phyloP scores from a whole-genome alignment of 2,329 filamentous ascomycete genomes.

The Talaromyces sp. region DNA sequence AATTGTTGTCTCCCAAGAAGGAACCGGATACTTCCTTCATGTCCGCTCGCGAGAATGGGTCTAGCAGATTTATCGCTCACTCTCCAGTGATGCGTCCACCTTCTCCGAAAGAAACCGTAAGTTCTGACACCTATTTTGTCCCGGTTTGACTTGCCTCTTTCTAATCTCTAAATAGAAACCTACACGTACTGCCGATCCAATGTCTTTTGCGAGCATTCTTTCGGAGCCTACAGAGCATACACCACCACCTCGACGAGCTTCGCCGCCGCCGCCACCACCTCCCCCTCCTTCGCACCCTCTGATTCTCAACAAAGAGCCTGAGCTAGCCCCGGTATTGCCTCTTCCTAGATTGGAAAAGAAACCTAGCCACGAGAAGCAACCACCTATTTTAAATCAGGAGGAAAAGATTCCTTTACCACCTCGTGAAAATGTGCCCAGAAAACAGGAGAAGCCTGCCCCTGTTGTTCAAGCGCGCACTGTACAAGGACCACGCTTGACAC shows the following conservation, averaged over 20 bases:
- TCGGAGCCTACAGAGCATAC: slow-evolving; percentile 66
- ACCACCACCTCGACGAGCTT: slow-evolving; percentile 46
- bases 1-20: slow-evolving; percentile 39
- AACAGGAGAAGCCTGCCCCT: slow-evolving; percentile 17
- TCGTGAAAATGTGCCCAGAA: slow-evolving; percentile 22
- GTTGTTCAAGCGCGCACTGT: slow-evolving; percentile 22
- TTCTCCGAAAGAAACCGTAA: slow-evolving; percentile 39
- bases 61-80: slow-evolving; percentile 29
- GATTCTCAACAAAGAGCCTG: slow-evolving; percentile 21
- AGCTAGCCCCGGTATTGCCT: slow-evolving; percentile 23
- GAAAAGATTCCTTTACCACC: slow-evolving; percentile 16
- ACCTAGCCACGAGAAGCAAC: slow-evolving; percentile 24
- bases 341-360: slow-evolving; percentile 29
- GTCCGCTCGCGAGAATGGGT: slow-evolving; percentile 25
- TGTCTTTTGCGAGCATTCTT: slow-evolving; percentile 94
- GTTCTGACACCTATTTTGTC: slow-evolving; percentile 16
- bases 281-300: neutral
- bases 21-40: slow-evolving; percentile 34
- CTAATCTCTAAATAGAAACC: slow-evolving; percentile 53
- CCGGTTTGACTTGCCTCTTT: neutral
- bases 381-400: slow-evolving; percentile 19
- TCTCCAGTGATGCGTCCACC: slow-evolving; percentile 29
- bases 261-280: slow-evolving; percentile 31
- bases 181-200: slow-evolving; percentile 72
- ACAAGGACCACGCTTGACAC: slow-evolving; percentile 55